Percentiles rank a stretch among this genome's conserved stretches.
These are phyloP conservation scores for Daucus carota DNA, from an alignment of 129 eudicot genomes.

Conservation along the genomic window DH1_v3.0 NC_030382.2:33793001-33793500, in stretches of 20 bases:
- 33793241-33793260: not conserved
- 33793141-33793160: not conserved
- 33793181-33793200: not conserved
- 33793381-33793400: slow-evolving; percentile 93
- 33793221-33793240: not conserved
- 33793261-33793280: not conserved
- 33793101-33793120: not conserved
- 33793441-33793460: slow-evolving; percentile 32
- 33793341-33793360: slow-evolving; percentile 24
- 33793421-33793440: slow-evolving; percentile 80
- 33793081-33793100: not conserved
- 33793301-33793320: not conserved
- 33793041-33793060: not conserved
- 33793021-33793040: not conserved
- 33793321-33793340: not conserved
- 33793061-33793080: not conserved
- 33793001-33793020: not conserved
- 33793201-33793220: not conserved
- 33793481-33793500: slow-evolving; percentile 48
- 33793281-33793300: not conserved
- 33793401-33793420: slow-evolving; percentile 90
- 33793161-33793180: not conserved
- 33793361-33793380: slow-evolving; percentile 91
- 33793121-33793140: not conserved
- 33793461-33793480: slow-evolving; percentile 68